Percentiles rank a stretch among this genome's conserved stretches.
Conservation (phyloP, 768 basidiomycete species). For the Serendipita sp. region DNA sequence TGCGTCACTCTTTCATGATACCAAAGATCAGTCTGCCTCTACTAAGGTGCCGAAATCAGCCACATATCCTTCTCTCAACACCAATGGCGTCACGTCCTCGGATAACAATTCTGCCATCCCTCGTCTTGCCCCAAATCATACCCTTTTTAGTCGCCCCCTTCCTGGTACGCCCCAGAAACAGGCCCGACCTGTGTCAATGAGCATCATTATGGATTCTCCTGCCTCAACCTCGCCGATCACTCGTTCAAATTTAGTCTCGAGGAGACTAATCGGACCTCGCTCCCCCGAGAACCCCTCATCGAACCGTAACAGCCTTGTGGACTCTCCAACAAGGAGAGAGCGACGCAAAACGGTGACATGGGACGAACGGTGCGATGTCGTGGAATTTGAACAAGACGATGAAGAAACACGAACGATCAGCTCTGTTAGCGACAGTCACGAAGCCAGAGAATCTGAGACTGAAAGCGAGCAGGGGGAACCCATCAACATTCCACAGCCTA, state of each 20-base stretch:
- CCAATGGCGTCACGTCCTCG: background rate
- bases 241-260: slow-evolving; percentile 15
- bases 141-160: background rate
- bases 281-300: slow-evolving; percentile 13
- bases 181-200: background rate
- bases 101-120: background rate
- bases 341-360: slow-evolving; percentile 67
- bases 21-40: background rate
- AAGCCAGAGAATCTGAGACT: background rate
- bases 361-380: slow-evolving; percentile 61
- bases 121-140: background rate
- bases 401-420: slow-evolving; percentile 3
- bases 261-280: slow-evolving; percentile 59
- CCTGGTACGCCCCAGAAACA: background rate
- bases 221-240: slow-evolving; percentile 14
- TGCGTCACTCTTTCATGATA: background rate
- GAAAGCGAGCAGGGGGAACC: slow-evolving; percentile 14
- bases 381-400: slow-evolving; percentile 60
- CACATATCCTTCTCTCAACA: background rate
- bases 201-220: slow-evolving; percentile 5
- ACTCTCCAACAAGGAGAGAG: slow-evolving; percentile 25
- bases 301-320: background rate
- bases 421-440: slow-evolving; percentile 4
- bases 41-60: background rate
- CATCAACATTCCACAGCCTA: slow-evolving; percentile 5